Evolutionary conservation across 495 filamentous ascomycete genomes (phyloP), one percentile per base, ranked within the genome.

Genomic region (Aspergillus haitiensis): DNA sequence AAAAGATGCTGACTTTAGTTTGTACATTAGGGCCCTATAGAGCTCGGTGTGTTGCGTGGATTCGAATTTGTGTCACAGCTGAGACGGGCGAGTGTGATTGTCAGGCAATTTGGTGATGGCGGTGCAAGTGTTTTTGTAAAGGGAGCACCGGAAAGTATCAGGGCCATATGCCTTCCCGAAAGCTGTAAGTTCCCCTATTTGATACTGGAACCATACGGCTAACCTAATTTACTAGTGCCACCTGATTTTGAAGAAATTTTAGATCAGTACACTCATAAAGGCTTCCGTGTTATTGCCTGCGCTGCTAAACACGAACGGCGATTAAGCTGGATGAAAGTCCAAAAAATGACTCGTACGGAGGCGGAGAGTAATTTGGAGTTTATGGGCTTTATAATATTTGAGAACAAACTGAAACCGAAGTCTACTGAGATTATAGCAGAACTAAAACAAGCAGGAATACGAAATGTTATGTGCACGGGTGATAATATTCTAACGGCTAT

Each of bases 41-140:
- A 97, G 72, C 84, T 99, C 11, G 93, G 93, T 42, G 81, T 97
- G 9, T 70, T 97, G 11, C 93, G 89, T 60, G 86, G 83, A 1
- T 99, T 97, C 65, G 95, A 99, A 67, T 99, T 99, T 64, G 87
- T 95, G n/a, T 95, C 93, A 3, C 86, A 97, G n/a, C 79, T 99
- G 45, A 88, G 95, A 45, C 83, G 95, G 64, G 88, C 95, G 31
- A 98, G 95, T 72, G 94, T 97, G 42, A 81, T 98, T 56, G 93
- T 97, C 12, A 82, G 91, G 37, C 87, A 88, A 55, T 96, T 92
- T 72, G 90, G 92, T 3, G 85, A 88, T 47, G 80, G 81, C 40
- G 88, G 88, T 52, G 93, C 84, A 42, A 87, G 88, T 64, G 80
- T 97, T 42, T 98, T 91, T 73, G 92, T 99, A 47, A 99, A 99